Conservation (phyloP, 2,329 filamentous ascomycete genomes). For the Calonectria hawksworthii region DNA sequence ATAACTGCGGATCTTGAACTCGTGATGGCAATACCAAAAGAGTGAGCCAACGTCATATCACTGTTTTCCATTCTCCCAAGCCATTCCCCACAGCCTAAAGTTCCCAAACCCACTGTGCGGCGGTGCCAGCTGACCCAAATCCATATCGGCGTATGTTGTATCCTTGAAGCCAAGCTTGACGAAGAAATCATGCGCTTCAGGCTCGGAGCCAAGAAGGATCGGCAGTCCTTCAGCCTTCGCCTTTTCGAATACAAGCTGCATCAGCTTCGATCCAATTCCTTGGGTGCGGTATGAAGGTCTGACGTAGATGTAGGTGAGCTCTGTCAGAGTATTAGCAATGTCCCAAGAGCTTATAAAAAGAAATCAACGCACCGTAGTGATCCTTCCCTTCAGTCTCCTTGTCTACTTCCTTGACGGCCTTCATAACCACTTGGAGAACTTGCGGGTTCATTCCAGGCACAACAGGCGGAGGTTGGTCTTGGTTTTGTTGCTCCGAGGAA, state of each 20-base stretch:
- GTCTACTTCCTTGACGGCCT: neutral
- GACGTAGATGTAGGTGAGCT: constrained; percentile 28
- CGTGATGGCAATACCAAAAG: neutral
- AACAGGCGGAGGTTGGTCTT: neutral
- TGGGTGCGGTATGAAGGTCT: constrained; percentile 6
- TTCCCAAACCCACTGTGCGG: constrained; percentile 23
- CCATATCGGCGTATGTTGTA: constrained; percentile 14
- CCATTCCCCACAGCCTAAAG: constrained; percentile 20
- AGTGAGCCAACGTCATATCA: neutral
- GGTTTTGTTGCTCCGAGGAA: too few species aligned
- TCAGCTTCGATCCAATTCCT: constrained; percentile 12
- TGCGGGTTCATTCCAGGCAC: neutral
- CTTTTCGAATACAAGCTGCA: neutral
- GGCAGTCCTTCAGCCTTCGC: constrained; percentile 2
- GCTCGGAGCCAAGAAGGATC: constrained; percentile 14
- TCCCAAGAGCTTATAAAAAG: accelerated
- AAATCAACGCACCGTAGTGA: constrained; percentile 1
- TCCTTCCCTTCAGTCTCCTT: neutral
- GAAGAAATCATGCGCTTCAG: constrained; percentile 23
- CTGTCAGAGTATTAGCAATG: neutral
- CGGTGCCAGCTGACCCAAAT: constrained; percentile 22
- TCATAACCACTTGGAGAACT: neutral
- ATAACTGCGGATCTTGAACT: neutral
- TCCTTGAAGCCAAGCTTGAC: constrained; percentile 15
- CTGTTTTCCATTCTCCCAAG: neutral